Evolutionary conservation across 2,329 filamentous ascomycete species (phyloP).

Genomic region (Penicillium janthinellum): DNA sequence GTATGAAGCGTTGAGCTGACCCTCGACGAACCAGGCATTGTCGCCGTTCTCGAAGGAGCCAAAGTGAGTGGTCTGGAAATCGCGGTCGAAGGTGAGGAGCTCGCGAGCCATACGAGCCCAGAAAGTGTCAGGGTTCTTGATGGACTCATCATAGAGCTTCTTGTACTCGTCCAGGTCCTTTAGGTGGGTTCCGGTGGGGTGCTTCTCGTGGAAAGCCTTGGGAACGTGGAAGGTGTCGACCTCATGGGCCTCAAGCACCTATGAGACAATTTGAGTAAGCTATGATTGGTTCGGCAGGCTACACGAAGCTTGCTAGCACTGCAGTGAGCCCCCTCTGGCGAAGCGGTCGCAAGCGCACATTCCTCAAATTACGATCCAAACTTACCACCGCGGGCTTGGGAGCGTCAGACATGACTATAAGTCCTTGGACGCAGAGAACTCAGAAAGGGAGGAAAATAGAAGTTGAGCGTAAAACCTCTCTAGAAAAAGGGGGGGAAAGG

Average conservation of each 20-base stretch:
- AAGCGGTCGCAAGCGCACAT: background rate
- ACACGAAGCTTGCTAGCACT: background rate
- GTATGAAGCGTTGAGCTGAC: constrained; percentile 90
- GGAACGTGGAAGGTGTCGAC: constrained; percentile 59
- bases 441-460: background rate
- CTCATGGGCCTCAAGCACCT: constrained; percentile 51
- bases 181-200: constrained; percentile 62
- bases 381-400: constrained; percentile 46
- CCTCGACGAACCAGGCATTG: constrained; percentile 92
- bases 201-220: constrained; percentile 59
- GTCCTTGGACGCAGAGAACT: constrained; percentile 6
- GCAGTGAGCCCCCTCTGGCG: background rate
- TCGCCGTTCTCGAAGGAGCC: constrained; percentile 80
- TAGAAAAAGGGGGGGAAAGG: background rate
- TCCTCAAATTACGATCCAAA: background rate
- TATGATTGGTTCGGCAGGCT: background rate
- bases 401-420: constrained; percentile 42
- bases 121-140: constrained; percentile 84
- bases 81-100: constrained; percentile 83
- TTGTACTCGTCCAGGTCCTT: constrained; percentile 64
- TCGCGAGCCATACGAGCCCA: constrained; percentile 86
- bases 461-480: constrained; percentile 7
- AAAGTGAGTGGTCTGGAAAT: constrained; percentile 85
- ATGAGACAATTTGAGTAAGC: constrained; percentile 16
- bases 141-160: constrained; percentile 75